phyloP scores from a whole-genome alignment of 1,284 basidiomycete species.

The Schizopora paradoxa region DNA sequence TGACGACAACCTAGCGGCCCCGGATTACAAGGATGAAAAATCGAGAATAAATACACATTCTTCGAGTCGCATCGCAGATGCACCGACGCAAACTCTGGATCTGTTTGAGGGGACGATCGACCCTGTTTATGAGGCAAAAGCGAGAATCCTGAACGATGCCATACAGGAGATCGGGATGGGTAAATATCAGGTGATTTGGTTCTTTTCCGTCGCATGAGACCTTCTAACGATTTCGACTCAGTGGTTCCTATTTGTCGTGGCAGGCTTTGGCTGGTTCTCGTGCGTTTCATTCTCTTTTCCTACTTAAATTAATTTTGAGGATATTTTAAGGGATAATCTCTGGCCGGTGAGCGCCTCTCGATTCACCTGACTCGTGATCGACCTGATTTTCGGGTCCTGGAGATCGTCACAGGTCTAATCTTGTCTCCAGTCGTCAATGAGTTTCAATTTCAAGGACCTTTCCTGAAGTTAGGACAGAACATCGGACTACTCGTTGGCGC shows the following conservation, averaged over 20 bases:
- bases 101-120: conserved; percentile 39
- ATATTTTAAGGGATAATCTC: conserved; percentile 46
- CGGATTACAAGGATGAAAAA: too few species aligned
- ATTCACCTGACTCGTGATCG: not conserved
- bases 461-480: conserved; percentile 48
- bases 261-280: conserved; percentile 69
- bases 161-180: conserved; percentile 66
- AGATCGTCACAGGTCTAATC: conserved; percentile 53
- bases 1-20: too few species aligned
- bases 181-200: conserved; percentile 51
- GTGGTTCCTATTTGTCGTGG: conserved; percentile 51
- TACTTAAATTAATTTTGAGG: conserved; percentile 10
- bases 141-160: conserved; percentile 48
- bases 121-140: conserved; percentile 52
- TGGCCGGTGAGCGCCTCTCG: conserved; percentile 47
- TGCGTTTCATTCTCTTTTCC: conserved; percentile 30
- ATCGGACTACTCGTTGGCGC: conserved; percentile 59
- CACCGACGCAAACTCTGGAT: too few species aligned
- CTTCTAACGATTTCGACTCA: conserved; percentile 17
- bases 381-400: not conserved
- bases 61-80: not conserved
- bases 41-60: too few species aligned
- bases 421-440: conserved; percentile 48
- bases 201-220: not conserved
- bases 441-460: conserved; percentile 46